Evolutionary conservation across 2,329 filamentous ascomycete genomes (phyloP), one percentile per base, ranked within the genome.

Genomic region (Pseudogymnoascus sp.): DNA sequence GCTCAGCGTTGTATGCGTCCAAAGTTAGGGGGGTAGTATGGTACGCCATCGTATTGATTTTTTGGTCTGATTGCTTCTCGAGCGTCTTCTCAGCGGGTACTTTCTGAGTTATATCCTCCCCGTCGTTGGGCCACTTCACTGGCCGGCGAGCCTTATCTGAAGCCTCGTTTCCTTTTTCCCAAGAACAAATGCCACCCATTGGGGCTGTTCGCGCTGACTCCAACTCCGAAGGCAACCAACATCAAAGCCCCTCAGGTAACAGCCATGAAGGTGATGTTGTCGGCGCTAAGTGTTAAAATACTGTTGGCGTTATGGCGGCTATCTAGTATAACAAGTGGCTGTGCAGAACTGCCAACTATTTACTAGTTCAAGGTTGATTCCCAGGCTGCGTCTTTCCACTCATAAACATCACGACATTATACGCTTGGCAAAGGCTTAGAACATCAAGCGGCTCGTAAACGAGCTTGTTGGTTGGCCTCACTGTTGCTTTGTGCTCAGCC

Each of bases 1-100:
- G 62, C 28, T 38, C 53, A 7, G 59, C 36, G 62, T 63, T 42
- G 23, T 63, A 63, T 5, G 28, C 62, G 8, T 61, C 56, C 37
- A 61, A 14, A n/a, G 62, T 62, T 12, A 56, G 28, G 4, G 50
- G 28, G 28, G 28, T 18, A 7, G 50, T 56, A 56, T 34, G 3
- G 10, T 56, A 10, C 6, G 50, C 28, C 50, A 56, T 56, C 25
- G n/a, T 56, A 11, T 36, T 56, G 5, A 21, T 12, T 21, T 34
- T 56, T 56, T 21, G 14, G 10, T 34, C 16, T 56, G 50, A 56
- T 2, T 36, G 28, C 50, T 56, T 56, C 28, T 21, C 50, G 16
- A 21, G 11, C 4, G 28, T 12, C 28, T 56, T 12, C 28, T 56
- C 50, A 4, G 4, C 18, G 50, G 28, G 50, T 1, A 36, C 4